These are phyloP conservation scores for Anthracocystis walkeri DNA, from an alignment of 1,284 basidiomycete species.

Conservation along the genomic window DNA sequence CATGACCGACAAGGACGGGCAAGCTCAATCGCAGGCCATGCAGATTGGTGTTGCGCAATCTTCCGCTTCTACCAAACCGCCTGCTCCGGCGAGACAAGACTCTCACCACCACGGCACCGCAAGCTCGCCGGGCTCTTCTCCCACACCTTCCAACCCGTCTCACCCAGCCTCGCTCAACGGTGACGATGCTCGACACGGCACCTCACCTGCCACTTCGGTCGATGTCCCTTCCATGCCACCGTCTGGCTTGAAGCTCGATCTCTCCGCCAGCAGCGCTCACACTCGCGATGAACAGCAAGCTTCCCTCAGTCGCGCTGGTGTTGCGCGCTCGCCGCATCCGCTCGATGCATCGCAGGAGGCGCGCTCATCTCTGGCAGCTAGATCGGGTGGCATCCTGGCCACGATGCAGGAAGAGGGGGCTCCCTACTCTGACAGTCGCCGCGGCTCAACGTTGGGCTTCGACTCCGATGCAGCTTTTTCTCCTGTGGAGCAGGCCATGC, in stretches of 20 bases:
- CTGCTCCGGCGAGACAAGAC: background rate
- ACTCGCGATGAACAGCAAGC: constrained; percentile 37
- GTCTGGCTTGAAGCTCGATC: constrained; percentile 36
- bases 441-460: constrained; percentile 32
- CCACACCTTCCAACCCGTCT: constrained; percentile 30
- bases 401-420: constrained; percentile 51
- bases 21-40: constrained; percentile 10
- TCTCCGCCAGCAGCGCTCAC: constrained; percentile 12
- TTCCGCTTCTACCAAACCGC: constrained; percentile 7
- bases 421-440: constrained; percentile 14
- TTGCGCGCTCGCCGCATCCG: constrained; percentile 41
- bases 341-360: constrained; percentile 31
- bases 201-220: constrained; percentile 39
- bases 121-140: constrained; percentile 33
- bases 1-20: constrained; percentile 21
- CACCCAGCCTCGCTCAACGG: constrained; percentile 41
- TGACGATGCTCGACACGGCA: constrained; percentile 39
- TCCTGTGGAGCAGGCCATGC: constrained; percentile 34
- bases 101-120: constrained; percentile 5
- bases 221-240: constrained; percentile 25
- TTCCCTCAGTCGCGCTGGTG: constrained; percentile 33
- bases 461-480: constrained; percentile 18
- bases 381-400: constrained; percentile 32
- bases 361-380: constrained; percentile 24
- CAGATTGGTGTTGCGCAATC: constrained; percentile 4